Conservation (phyloP, 192 early-diverging fungal species). For the Rhizophlyctis rosea region DNA sequence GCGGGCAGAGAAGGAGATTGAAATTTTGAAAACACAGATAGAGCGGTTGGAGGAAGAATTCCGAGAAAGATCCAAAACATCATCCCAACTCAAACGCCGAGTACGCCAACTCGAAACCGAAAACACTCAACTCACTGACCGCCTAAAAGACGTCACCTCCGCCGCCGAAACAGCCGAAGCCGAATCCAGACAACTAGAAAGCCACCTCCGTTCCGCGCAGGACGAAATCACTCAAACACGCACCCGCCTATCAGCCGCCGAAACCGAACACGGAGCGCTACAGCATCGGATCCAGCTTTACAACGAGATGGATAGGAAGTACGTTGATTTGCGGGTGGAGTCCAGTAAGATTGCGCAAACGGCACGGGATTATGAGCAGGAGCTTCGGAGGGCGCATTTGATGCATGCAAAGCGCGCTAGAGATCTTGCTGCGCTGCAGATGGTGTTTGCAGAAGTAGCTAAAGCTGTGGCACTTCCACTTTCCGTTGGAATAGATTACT, state of each 20-base stretch:
- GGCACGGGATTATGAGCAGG: slow-evolving; percentile 12
- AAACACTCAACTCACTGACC: slow-evolving; percentile 12
- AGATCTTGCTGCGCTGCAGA: not conserved
- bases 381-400: slow-evolving; percentile 13
- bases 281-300: slow-evolving; percentile 22
- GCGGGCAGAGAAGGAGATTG: slow-evolving; percentile 29
- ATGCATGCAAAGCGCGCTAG: not conserved
- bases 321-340: slow-evolving; percentile 23
- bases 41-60: slow-evolving; percentile 21
- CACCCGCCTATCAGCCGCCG: slow-evolving; percentile 15
- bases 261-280: slow-evolving; percentile 25
- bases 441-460: slow-evolving; percentile 13
- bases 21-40: slow-evolving; percentile 4
- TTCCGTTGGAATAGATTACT: not conserved
- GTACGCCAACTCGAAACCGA: slow-evolving; percentile 29
- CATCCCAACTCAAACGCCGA: slow-evolving; percentile 23
- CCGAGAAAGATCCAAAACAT: slow-evolving; percentile 25
- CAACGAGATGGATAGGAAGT: slow-evolving; percentile 33
- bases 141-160: slow-evolving; percentile 3
- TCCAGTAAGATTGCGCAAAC: slow-evolving; percentile 17
- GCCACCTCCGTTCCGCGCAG: not conserved
- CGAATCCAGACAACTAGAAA: slow-evolving; percentile 12
- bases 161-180: not conserved
- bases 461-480: not conserved
- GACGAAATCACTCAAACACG: slow-evolving; percentile 18